Evolutionary conservation across 2,329 filamentous ascomycete genomes (phyloP).

Genomic region (Calonectria fujianensis): DNA sequence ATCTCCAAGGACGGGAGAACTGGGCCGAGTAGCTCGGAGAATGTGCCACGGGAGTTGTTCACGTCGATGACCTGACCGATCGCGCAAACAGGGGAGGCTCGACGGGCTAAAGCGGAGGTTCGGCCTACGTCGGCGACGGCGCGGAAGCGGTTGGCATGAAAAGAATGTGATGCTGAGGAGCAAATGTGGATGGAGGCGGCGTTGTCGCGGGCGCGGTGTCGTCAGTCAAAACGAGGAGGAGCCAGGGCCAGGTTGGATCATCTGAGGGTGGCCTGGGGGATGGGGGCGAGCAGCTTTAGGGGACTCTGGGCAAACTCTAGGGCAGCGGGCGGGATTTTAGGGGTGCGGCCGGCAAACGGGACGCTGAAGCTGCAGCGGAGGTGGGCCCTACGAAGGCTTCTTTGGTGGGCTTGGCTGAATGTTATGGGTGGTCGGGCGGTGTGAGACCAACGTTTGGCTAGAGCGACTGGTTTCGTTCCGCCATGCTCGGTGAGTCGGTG

Average conservation of each 20-base stretch:
- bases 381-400: conserved; percentile 11
- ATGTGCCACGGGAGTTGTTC: conserved; percentile 46
- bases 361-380: conserved; percentile 30
- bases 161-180: conserved; percentile 36
- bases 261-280: conserved; percentile 38
- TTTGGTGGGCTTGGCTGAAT: conserved; percentile 2
- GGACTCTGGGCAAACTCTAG: conserved; percentile 23
- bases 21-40: conserved; percentile 49
- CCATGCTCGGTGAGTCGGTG: conserved; percentile 43
- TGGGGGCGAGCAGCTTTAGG: conserved; percentile 36
- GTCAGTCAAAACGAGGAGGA: conserved; percentile 49
- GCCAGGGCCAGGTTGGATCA: conserved; percentile 49
- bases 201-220: conserved; percentile 50
- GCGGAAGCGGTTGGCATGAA: conserved; percentile 30
- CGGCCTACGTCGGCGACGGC: conserved; percentile 43
- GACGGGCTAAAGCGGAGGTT: conserved; percentile 19
- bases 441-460: conserved; percentile 21
- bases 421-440: conserved; percentile 28
- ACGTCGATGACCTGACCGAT: conserved; percentile 36
- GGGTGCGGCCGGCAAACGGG: conserved; percentile 23
- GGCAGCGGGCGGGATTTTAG: conserved; percentile 35
- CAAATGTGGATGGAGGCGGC: conserved; percentile 34
- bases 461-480: conserved; percentile 15
- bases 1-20: conserved; percentile 61
- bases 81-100: conserved; percentile 28